phyloP scores from a whole-genome alignment of 2,329 filamentous ascomycete genomes.

The Fulvia fulva region DNA sequence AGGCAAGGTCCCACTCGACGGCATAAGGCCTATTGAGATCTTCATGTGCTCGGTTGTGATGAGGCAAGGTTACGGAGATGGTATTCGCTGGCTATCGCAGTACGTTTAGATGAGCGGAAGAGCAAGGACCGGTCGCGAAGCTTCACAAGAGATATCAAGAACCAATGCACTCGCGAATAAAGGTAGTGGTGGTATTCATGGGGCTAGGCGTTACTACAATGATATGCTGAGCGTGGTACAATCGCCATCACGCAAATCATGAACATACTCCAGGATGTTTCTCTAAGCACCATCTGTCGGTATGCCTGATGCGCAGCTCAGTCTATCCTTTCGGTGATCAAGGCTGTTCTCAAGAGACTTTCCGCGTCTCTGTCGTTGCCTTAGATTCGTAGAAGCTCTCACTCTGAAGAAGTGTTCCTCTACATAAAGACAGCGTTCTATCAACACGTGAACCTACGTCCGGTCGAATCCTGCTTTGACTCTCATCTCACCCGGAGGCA shows the following conservation, averaged over 20 bases:
- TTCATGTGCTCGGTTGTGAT: conserved; percentile 99
- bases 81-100: conserved; percentile 83
- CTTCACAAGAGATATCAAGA: neutral
- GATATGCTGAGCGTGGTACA: neutral
- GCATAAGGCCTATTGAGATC: conserved; percentile 90
- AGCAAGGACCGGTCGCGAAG: neutral
- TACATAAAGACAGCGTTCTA: too few species aligned
- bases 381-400: too few species aligned
- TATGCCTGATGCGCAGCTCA: too few species aligned
- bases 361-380: too few species aligned
- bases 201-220: neutral
- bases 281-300: neutral
- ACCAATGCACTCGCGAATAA: neutral
- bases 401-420: too few species aligned
- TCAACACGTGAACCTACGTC: too few species aligned
- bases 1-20: conserved; percentile 88
- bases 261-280: neutral
- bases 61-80: conserved; percentile 89
- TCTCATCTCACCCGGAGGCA: too few species aligned
- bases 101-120: conserved; percentile 62
- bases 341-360: too few species aligned
- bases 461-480: too few species aligned
- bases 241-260: neutral
- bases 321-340: too few species aligned
- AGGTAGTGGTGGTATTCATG: neutral